A percentile compares a stretch with the other conserved stretches of the same genome.
Conservation (phyloP, 176 grass and related monocot species). For the Panicum miliaceum region DNA sequence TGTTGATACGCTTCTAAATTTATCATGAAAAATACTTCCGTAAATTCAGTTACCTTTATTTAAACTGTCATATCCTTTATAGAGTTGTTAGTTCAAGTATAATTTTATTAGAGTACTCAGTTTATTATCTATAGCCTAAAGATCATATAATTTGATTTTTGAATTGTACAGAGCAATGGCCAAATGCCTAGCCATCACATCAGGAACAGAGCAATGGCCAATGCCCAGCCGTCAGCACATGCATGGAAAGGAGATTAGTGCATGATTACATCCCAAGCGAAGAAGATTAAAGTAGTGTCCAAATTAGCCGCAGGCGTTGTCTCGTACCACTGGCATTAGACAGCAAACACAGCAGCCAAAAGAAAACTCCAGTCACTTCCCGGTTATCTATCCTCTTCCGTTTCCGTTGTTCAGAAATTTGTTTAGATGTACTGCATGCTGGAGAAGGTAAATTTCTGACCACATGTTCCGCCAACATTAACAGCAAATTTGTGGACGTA, state of each 20-base stretch:
- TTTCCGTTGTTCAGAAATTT: neutral
- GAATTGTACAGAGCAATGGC: neutral
- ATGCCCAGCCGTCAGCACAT: neutral
- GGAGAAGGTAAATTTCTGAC: neutral
- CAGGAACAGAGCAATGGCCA: slow-evolving; percentile 2
- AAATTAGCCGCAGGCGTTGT: neutral
- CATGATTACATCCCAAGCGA: slow-evolving; percentile 20
- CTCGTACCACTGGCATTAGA: neutral
- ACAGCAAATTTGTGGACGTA: neutral
- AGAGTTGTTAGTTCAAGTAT: neutral
- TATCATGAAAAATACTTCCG: neutral
- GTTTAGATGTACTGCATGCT: neutral
- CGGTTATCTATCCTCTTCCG: neutral
- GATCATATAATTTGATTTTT: neutral
- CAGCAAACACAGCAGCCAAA: neutral
- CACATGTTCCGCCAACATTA: neutral
- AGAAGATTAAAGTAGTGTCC: neutral
- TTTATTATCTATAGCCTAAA: neutral
- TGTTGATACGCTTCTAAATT: neutral
- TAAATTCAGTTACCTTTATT: neutral
- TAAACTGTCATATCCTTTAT: neutral
- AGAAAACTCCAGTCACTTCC: neutral
- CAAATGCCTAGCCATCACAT: neutral
- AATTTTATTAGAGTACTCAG: neutral
- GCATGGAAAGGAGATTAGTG: neutral